Percentiles rank a stretch among this genome's conserved stretches.
Conservation (phyloP, 2,329 filamentous ascomycete species). For the Diaporthe aspalathi region DNA sequence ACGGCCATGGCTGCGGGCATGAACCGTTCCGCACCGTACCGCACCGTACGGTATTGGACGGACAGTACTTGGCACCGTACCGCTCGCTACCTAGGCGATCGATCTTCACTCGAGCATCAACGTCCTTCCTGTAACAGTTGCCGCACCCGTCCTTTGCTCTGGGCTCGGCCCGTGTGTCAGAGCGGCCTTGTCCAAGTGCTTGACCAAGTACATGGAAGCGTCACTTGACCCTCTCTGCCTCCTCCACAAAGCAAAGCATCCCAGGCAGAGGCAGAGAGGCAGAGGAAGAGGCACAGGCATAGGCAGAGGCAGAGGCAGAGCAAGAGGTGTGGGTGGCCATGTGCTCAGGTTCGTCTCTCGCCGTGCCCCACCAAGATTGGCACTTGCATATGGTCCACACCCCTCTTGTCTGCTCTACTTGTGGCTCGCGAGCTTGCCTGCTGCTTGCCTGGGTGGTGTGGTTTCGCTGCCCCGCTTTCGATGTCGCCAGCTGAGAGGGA, state of each 20-base stretch:
- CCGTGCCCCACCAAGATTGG: constrained; percentile 27
- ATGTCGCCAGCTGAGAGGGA: constrained; percentile 25
- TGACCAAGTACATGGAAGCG: constrained; percentile 25
- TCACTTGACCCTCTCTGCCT: constrained; percentile 10
- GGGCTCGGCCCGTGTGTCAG: constrained; percentile 24
- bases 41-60: constrained; percentile 5
- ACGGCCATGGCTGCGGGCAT: background rate
- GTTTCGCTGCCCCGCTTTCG: constrained; percentile 31
- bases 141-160: background rate
- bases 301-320: constrained; percentile 5
- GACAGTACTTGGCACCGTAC: background rate
- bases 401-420: constrained; percentile 5
- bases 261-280: background rate
- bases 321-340: constrained; percentile 10
- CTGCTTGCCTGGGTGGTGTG: constrained; percentile 21
- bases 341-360: constrained; percentile 17
- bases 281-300: constrained; percentile 12
- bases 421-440: no score
- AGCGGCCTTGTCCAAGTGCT: background rate
- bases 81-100: background rate
- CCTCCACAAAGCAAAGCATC: background rate
- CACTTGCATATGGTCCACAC: constrained; percentile 22
- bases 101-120: constrained; percentile 3
- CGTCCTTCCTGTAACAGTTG: constrained; percentile 20
- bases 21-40: constrained; percentile 5